Conservation (phyloP, 306 rosid genomes). For the Malus orientalis region DNA sequence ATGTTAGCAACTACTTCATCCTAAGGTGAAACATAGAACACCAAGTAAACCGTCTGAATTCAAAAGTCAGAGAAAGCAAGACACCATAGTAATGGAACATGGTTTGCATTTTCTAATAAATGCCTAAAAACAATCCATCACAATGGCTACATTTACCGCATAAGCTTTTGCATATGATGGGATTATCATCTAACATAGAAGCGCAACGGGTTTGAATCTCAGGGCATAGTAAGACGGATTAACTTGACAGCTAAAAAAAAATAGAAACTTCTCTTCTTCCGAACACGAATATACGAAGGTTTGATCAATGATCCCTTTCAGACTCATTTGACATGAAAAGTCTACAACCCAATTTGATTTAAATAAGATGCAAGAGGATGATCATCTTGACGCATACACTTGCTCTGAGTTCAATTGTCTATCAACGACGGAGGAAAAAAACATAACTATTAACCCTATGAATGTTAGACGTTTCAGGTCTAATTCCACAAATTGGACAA, state of each 20-base stretch:
- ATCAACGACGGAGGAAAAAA: neutral
- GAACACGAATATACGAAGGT: neutral
- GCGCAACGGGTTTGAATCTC: neutral
- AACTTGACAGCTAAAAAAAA: neutral
- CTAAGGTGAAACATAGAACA: slow-evolving; percentile 31
- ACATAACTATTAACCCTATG: neutral
- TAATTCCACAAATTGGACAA: neutral
- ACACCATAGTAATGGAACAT: neutral
- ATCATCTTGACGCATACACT: neutral
- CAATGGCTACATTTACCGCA: neutral
- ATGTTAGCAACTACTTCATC: slow-evolving; percentile 57
- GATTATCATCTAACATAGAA: too few relatives aligned
- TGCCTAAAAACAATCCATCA: neutral
- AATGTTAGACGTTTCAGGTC: neutral
- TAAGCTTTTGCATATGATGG: neutral
- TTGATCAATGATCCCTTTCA: neutral
- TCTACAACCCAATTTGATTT: neutral
- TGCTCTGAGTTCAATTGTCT: neutral
- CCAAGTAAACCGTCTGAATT: slow-evolving; percentile 18
- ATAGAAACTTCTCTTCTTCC: neutral
- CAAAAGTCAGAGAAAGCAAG: neutral
- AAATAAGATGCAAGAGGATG: neutral
- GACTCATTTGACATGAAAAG: neutral
- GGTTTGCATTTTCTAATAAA: neutral
- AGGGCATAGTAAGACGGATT: neutral